A percentile compares a stretch with the other conserved stretches of the same genome.
Evolutionary conservation across 2,329 filamentous ascomycete species (phyloP).

Genomic region (Claviceps humidiphila): DNA sequence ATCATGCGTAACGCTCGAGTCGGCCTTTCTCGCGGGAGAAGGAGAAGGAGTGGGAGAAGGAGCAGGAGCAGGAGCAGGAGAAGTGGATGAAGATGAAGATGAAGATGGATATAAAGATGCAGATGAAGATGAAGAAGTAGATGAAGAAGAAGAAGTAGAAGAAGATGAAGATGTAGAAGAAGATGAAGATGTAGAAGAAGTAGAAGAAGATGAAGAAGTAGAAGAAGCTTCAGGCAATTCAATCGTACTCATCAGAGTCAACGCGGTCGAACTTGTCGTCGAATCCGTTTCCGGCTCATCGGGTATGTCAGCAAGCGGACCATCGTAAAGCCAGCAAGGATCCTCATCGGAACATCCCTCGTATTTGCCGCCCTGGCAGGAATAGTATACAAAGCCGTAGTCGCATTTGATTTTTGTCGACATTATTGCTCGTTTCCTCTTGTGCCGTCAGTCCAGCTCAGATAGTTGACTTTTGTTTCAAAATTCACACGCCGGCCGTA

Average conservation of each 20-base stretch:
- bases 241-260: background rate
- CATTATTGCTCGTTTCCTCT: background rate
- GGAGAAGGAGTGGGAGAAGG: background rate
- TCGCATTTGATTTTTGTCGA: slow-evolving; percentile 13
- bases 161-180: too few species aligned
- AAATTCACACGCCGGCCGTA: too few species aligned
- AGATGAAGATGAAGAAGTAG: too few species aligned
- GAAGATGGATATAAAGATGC: too few species aligned
- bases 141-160: too few species aligned
- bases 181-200: too few species aligned
- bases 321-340: slow-evolving; percentile 29
- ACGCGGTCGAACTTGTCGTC: slow-evolving; percentile 7
- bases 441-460: background rate
- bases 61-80: too few species aligned
- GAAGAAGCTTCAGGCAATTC: too few species aligned
- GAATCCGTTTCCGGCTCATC: slow-evolving; percentile 11
- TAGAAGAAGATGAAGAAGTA: background rate
- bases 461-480: background rate
- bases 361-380: slow-evolving; percentile 22
- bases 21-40: slow-evolving; percentile 14
- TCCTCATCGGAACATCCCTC: slow-evolving; percentile 32
- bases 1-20: slow-evolving; percentile 24
- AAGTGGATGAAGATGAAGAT: too few species aligned
- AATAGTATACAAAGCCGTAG: slow-evolving; percentile 20
- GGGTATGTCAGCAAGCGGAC: slow-evolving; percentile 24